Evolutionary conservation across 495 filamentous ascomycete species (phyloP), one percentile per base, ranked within the genome.

Genomic region (Podospora bellae-mahoneyi): DNA sequence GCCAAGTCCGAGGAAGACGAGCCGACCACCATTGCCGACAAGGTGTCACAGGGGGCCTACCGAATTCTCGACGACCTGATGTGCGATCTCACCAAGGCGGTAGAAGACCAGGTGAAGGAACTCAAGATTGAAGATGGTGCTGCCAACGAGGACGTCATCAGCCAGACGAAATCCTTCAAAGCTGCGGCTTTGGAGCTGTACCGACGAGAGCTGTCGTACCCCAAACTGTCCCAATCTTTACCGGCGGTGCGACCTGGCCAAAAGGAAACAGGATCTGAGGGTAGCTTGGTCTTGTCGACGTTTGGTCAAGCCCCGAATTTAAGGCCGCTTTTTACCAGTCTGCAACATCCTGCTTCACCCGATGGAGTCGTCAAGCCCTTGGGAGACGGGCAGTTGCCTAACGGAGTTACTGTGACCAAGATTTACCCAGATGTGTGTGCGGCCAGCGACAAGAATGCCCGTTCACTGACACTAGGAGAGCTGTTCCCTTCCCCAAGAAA

Each of bases 291-390:
- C 1, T 78, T 96, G 68, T 92, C 90, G 0, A 80, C 95, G 1
- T 89, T 87, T 64, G 89, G 88, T 44, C 88, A 88, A 61, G 88
- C 88, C n/a, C 84, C 87, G 32, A 87, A 86, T 39, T 82, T 89
- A 16, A 90, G 88, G 71, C 92, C 94, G 64, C 82, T 97, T 18
- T 97, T 93, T 77, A 93, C 93, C 16, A 96, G 93, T 77, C 78
- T 93, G 28, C 83, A 84, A 62, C 80, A 81, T 19, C 78, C 82
- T n/a, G 77, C 81, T 58, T 74, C 79, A 28, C 72, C 79, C 18
- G 77, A 78, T 44, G 76, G 76, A 1, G 68, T 74, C 9, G 61
- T 83, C 20, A 77, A 72, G 64, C 76, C 81, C 2, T 77, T 96
- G 27, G 83, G 81, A 58, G 91, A 93, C 65, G 82, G 77, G 16